Evolutionary conservation across 2,329 filamentous ascomycete species (phyloP), one percentile per base, ranked within the genome.

Genomic region (Pseudohalonectria lignicola): DNA sequence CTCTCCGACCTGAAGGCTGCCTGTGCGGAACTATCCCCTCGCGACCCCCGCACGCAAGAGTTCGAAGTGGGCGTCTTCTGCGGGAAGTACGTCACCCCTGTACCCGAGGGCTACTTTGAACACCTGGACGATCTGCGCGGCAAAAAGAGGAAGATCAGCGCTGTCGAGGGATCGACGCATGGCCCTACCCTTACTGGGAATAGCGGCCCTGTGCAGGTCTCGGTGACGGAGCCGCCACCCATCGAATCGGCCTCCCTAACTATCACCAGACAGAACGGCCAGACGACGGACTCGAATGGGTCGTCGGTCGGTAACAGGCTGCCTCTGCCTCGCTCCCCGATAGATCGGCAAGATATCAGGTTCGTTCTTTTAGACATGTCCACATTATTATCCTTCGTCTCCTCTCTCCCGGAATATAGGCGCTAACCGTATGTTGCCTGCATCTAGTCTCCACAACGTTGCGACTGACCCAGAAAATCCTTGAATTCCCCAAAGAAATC

Each of bases 51-150:
- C 26, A 54, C 74, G 49, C 67, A 67, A 8, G 67, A 80, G 39
- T 95, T 95, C 47, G 90, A 96, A 55, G 79, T 93, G 3, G 88
- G 90, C 39, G 88, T 95, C 8, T 95, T 96, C 64, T 86, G 79
- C 53, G 90, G 90, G 33, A 76, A 79, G 45, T 95, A 95, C 59
- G 70, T 85, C 43, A 95, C 90, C 0, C 76, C 77, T 0, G 82
- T 95, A 2, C 74, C 81, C 1, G 71, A 79, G 6, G 79, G 74
- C 28, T 95, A 95, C 62, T 92, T 95, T 48, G 76, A 85, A 47
- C 84, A 86, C 50, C 67, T 93, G 5, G 80, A 85, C 59, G 65
- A 71, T 41, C 61, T 87, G 15, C 71, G 85, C 38, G 82, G 81
- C 34, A 79, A 85, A 56, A 80, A 74, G 44, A 36, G 40, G 23